These are phyloP conservation scores for Trametes coccinea DNA, from an alignment of 768 basidiomycete genomes.

Conservation along the genomic window DNA sequence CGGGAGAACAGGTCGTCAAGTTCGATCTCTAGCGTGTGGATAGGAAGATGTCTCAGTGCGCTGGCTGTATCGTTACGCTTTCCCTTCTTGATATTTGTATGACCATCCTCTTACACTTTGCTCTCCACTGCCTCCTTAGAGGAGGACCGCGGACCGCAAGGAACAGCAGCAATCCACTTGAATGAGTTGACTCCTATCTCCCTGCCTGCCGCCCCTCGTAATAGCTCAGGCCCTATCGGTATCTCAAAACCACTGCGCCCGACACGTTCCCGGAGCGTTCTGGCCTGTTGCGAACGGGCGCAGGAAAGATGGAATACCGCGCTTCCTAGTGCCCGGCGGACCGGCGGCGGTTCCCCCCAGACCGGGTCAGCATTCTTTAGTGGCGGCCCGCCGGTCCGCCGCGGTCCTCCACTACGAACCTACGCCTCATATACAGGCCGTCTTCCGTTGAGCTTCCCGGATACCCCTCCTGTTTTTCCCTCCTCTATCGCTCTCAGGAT, in stretches of 20 bases:
- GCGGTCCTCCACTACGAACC: neutral
- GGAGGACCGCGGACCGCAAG: too few relatives aligned
- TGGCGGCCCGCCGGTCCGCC: neutral
- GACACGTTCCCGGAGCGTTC: too few relatives aligned
- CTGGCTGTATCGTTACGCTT: neutral
- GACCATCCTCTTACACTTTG: too few relatives aligned
- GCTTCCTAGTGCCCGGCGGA: neutral
- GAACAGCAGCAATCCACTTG: too few relatives aligned
- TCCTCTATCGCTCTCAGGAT: neutral
- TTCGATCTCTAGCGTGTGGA: conserved; percentile 52
- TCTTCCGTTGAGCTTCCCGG: neutral
- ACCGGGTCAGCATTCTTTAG: neutral
- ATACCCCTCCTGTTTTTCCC: neutral
- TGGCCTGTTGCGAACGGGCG: too few relatives aligned
- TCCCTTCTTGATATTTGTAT: neutral
- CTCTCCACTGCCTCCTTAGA: too few relatives aligned
- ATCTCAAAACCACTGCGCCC: too few relatives aligned
- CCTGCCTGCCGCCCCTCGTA: too few relatives aligned
- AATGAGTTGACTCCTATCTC: too few relatives aligned
- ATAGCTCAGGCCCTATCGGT: too few relatives aligned
- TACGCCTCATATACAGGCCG: neutral
- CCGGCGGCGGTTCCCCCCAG: neutral
- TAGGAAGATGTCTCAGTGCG: neutral
- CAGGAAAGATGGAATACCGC: too few relatives aligned
- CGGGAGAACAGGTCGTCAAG: conserved; percentile 72